A percentile compares a stretch with the other conserved stretches of the same genome.
These are phyloP conservation scores for Gilbertella persicaria DNA, from an alignment of 371 early-diverging fungal species.

Conservation along the genomic window DNA sequence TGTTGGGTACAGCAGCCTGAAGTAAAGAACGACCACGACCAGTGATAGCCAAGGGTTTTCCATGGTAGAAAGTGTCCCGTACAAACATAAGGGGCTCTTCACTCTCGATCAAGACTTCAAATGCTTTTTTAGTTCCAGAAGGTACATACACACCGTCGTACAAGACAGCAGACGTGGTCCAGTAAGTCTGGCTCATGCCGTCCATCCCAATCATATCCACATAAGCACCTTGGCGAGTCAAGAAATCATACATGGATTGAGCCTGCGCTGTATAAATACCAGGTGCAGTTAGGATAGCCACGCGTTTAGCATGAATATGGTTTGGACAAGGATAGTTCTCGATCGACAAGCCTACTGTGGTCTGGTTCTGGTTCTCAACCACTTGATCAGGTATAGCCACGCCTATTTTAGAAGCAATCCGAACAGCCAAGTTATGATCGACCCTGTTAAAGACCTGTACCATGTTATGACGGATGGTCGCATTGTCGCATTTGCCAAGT, in stretches of 20 bases:
- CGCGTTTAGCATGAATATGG: constrained; percentile 31
- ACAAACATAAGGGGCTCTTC: constrained; percentile 38
- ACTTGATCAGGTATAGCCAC: constrained; percentile 27
- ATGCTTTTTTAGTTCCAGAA: constrained; percentile 22
- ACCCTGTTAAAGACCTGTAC: constrained; percentile 41
- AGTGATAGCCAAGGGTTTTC: constrained; percentile 43
- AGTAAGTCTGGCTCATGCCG: constrained; percentile 26
- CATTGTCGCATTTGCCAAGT: constrained; percentile 33
- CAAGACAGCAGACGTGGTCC: constrained; percentile 36
- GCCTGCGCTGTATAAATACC: constrained; percentile 30
- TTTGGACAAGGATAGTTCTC: constrained; percentile 32
- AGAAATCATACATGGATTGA: constrained; percentile 25
- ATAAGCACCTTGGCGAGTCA: constrained; percentile 33
- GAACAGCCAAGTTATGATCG: constrained; percentile 43
- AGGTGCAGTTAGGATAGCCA: constrained; percentile 41
- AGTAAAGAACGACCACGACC: constrained; percentile 44
- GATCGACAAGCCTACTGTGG: constrained; percentile 31
- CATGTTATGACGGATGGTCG: constrained; percentile 37
- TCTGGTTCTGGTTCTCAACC: constrained; percentile 24
- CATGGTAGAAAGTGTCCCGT: constrained; percentile 39
- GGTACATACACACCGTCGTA: constrained; percentile 49
- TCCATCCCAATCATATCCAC: constrained; percentile 32
- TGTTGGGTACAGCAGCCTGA: constrained; percentile 40
- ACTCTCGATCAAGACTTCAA: constrained; percentile 17
- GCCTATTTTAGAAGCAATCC: constrained; percentile 40